Base-by-base conservation (phyloP, 345 rosid species). In the Microcos paniculata region DNA sequence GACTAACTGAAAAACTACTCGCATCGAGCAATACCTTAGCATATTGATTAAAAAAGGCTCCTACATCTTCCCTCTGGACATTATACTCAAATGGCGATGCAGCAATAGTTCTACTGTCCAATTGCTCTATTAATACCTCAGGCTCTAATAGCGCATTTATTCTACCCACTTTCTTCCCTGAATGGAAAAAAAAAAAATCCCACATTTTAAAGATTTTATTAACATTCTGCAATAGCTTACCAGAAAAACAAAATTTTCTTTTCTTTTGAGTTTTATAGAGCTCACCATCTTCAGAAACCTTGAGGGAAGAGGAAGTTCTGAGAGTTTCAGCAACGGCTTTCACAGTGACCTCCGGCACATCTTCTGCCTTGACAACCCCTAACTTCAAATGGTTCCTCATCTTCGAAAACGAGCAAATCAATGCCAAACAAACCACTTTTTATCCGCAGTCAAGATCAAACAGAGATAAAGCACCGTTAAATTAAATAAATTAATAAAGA, bases 331-430 rank as follows among this genome's bases (percentile, higher is more conserved):
- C 99, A 75, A 93, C 99, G 13, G 91, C 91, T 80, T 88, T 80
- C 58, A 96, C 72, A 0, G 90, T 93, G 62, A 83, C 92, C 80
- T 89, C 98, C 0, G 95, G 87, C 1, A 93, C 82, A 0, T 92
- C 97, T 13, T 92, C 97, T 4, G 90, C 85, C 90, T 88, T 93
- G 12, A 81, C 74, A 79, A 85, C 85, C 45, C 72, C 85, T 83
- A 96, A 80, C 63, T 89, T 87, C 77, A 96, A 88, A 89, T 92
- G 89, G 48, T 79, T 84, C 80, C 87, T 92, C 99, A 96, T 96
- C 88, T 89, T 93, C 81, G 90, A 84, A 64, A 96, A 96, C 26
- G 97, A 88, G 62, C 99, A 96, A 74, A 96, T 93, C 89, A 96
- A 87, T 56, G 91, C 92, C 88, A 96, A 83, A 75, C 88, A 88